Conservation (phyloP, 1,284 basidiomycete species). For the Microbotryomycetes sp. region DNA sequence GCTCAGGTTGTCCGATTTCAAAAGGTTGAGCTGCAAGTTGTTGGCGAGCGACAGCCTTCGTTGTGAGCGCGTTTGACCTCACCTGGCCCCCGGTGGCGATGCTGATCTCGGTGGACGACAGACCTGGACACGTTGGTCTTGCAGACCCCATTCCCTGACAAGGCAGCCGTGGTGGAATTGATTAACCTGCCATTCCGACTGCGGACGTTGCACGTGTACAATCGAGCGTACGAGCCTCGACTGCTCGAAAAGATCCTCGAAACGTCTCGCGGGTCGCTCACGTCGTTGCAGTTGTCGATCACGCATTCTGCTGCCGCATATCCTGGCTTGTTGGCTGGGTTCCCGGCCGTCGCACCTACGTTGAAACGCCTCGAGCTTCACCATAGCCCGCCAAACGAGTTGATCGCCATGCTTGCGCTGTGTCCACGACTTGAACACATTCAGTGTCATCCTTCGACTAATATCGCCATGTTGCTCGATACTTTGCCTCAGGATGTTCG, state of each 20-base stretch:
- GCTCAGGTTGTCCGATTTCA: slow-evolving; percentile 15
- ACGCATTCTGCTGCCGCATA: slow-evolving; percentile 9
- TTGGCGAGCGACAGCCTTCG: slow-evolving; percentile 11
- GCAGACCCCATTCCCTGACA: slow-evolving; percentile 19
- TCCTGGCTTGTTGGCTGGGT: not conserved
- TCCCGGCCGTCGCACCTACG: slow-evolving; percentile 11
- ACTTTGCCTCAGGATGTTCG: not conserved
- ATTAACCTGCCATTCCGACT: slow-evolving; percentile 18
- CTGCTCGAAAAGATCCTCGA: slow-evolving; percentile 7
- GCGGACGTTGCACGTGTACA: slow-evolving; percentile 10
- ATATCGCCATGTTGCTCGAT: slow-evolving; percentile 6
- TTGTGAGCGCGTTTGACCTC: not conserved
- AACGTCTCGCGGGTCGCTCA: not conserved
- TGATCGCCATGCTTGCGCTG: not conserved
- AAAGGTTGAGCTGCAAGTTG: slow-evolving; percentile 5
- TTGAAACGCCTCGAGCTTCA: slow-evolving; percentile 12
- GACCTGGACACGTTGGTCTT: slow-evolving; percentile 9
- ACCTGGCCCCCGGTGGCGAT: not conserved
- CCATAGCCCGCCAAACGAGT: slow-evolving; percentile 6
- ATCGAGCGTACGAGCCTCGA: slow-evolving; percentile 8
- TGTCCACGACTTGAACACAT: not conserved
- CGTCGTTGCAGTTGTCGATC: slow-evolving; percentile 12
- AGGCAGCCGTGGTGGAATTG: slow-evolving; percentile 1
- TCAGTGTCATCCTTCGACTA: slow-evolving; percentile 12
- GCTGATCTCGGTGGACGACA: not conserved